phyloP scores from a whole-genome alignment of 2,329 filamentous ascomycete genomes.

The Penicillium sp. region DNA sequence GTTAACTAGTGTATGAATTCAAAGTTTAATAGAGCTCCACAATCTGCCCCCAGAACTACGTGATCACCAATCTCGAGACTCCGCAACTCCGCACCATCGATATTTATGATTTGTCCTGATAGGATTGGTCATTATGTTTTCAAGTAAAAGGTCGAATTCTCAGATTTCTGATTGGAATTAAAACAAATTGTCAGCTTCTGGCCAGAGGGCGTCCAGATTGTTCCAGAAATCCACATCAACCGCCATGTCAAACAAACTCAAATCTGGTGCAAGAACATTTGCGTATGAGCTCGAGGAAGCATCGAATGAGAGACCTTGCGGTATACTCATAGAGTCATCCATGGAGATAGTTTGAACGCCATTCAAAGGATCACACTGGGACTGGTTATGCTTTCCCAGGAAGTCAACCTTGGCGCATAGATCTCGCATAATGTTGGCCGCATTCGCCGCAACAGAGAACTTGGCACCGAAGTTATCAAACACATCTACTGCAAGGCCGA shows the following conservation, averaged over 20 bases:
- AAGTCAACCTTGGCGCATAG: conserved; percentile 14
- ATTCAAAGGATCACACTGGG: neutral
- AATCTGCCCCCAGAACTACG: neutral
- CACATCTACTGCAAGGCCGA: conserved; percentile 41
- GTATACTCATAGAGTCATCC: neutral
- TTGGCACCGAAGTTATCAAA: conserved; percentile 38
- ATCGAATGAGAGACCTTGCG: neutral
- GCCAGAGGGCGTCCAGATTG: conserved; percentile 9
- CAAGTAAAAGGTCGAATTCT: neutral
- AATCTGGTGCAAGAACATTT: neutral
- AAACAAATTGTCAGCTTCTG: conserved; percentile 11
- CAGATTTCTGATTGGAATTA: neutral
- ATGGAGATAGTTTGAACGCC: neutral
- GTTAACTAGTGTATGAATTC: neutral
- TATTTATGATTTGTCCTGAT: neutral
- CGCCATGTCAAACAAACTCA: conserved; percentile 16
- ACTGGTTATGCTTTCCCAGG: neutral
- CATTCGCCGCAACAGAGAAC: conserved; percentile 40
- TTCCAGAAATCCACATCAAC: conserved; percentile 18
- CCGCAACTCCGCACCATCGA: conserved; percentile 3
- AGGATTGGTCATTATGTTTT: neutral
- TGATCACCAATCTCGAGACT: neutral
- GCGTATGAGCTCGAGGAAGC: neutral
- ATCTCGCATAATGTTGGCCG: conserved; percentile 22
- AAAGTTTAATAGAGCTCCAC: neutral